Evolutionary conservation across 2,329 filamentous ascomycete genomes (phyloP), one percentile per base, ranked within the genome.

Genomic region (Xylaria polymorpha): DNA sequence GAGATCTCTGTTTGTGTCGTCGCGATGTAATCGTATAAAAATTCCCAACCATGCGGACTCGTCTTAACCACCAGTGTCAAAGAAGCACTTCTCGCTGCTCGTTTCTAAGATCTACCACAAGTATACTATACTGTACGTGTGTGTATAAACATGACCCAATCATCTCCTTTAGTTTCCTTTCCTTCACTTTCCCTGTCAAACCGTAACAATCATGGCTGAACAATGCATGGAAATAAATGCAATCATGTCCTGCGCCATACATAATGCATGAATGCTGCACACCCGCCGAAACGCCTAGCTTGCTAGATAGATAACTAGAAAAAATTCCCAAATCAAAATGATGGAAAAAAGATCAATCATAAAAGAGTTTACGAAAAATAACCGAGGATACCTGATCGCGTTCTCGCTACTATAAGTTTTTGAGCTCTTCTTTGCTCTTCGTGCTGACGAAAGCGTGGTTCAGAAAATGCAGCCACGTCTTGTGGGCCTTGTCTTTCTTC

Each of bases 361-460:
- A 35, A 53, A 35, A 32, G 15, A 18, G 32, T 10, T 12, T 4
- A 15, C n/a, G 15, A 29, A 12, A 20, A 29, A 29, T 22, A 4
- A 15, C 8, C 8, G n/a, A 7, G 8, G 3, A 6, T 22, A 12
- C 8, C 15, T 6, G 20, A 7, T 53, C 18, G 15, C 10, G 50
- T 55, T 14, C 44, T 29, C 7, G 39, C 55, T 59, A 60, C 29
- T 69, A 46, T 9, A 84, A 74, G 72, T 85, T 81, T 75, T 86
- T 81, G 43, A 97, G 83, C 48, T 95, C 89, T 59, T 91, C 85
- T 63, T 88, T 82, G 60, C 88, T 85, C 74, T 92, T 81, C 3
- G 91, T 94, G 46, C 90, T 88, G 25, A 97, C 92, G 81, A 96
- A 97, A 0, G 94, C 94, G 65, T 93, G 89, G 68, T 84, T 80